Base-by-base conservation (phyloP, 441 rosid genomes). In the Jatropha multifida region DNA sequence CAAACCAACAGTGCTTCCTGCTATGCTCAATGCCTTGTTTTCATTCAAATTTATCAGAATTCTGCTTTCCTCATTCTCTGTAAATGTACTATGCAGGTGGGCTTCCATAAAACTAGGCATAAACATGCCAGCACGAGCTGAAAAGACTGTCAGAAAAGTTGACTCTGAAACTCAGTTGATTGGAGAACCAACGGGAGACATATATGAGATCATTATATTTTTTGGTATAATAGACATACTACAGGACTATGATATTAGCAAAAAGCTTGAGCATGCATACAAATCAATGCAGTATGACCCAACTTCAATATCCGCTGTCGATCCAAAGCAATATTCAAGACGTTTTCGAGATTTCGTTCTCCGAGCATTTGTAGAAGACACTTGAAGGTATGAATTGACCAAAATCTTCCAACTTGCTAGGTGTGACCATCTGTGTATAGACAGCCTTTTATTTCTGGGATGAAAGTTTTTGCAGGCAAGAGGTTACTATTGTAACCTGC, bases 251-350 rank as follows among this genome's bases (percentile, higher is more conserved):
- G 99, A 96, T 69, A 92, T 94, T 66, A 94, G 97, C 90, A 96
- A 96, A 86, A 96, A 94, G 89, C 94, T 94, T 65, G 99, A 96
- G 86, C 99, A 96, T 74, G 97, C 97, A 0, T 94, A 90, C 82
- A 96, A 96, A 82, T 91, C 99, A 73, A 90, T 96, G 92, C 99
- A 96, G 32, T 90, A 91, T 74, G 98, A 94, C 81, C 92, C 97
- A 0, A 91, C 97, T 52, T 96, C 99, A 0, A 96, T 96, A 66
- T 96, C 99, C 11, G 99, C 99, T 1, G 99, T 96, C 60, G 98
- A 94, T 85, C 99, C 99, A 7, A 96, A 87, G 85, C 98, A 90
- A 74, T 94, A 96, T 79, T 88, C 99, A 0, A 88, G 80, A 81
- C 96, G 99, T 59, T 96, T 96, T 75, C 88, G 95, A 7, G 99